These are phyloP conservation scores for Leccinum pallidistipes DNA, from an alignment of 1,284 basidiomycete genomes.

Conservation along the genomic window DNA sequence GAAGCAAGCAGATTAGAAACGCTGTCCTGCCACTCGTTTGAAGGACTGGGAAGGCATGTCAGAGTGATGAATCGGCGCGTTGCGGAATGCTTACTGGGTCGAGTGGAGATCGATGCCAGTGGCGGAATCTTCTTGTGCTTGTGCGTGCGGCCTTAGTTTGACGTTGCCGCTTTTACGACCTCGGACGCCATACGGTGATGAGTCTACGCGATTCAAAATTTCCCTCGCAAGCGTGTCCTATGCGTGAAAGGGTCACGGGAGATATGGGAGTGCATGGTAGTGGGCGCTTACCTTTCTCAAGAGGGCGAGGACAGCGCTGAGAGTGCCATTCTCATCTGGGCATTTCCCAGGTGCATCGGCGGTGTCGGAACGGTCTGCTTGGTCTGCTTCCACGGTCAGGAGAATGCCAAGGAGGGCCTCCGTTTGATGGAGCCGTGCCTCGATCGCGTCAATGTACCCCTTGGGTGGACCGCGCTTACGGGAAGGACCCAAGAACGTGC, in stretches of 20 bases:
- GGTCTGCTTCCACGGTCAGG: constrained; percentile 62
- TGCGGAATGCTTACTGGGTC: constrained; percentile 51
- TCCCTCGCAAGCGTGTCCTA: constrained; percentile 72
- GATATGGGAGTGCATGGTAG: not conserved
- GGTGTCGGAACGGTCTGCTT: constrained; percentile 57
- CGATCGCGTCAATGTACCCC: constrained; percentile 90
- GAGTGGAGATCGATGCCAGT: constrained; percentile 44
- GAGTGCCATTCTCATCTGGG: constrained; percentile 12
- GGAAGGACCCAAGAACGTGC: constrained; percentile 81
- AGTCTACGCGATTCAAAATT: constrained; percentile 74
- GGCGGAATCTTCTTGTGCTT: constrained; percentile 27
- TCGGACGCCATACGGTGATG: constrained; percentile 71
- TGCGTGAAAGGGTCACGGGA: not conserved
- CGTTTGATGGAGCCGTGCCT: constrained; percentile 83
- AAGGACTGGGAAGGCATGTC: constrained; percentile 50
- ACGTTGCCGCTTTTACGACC: constrained; percentile 46
- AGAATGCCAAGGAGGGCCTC: constrained; percentile 83
- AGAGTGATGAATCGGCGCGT: not conserved
- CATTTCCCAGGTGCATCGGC: constrained; percentile 39
- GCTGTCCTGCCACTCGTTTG: constrained; percentile 78
- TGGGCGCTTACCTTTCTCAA: constrained; percentile 28
- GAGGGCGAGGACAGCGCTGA: constrained; percentile 21
- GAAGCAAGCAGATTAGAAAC: constrained; percentile 47
- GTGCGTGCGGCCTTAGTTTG: constrained; percentile 29
- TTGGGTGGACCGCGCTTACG: constrained; percentile 84